phyloP scores from a whole-genome alignment of 2,329 filamentous ascomycete species.

The Monilinia polystroma region DNA sequence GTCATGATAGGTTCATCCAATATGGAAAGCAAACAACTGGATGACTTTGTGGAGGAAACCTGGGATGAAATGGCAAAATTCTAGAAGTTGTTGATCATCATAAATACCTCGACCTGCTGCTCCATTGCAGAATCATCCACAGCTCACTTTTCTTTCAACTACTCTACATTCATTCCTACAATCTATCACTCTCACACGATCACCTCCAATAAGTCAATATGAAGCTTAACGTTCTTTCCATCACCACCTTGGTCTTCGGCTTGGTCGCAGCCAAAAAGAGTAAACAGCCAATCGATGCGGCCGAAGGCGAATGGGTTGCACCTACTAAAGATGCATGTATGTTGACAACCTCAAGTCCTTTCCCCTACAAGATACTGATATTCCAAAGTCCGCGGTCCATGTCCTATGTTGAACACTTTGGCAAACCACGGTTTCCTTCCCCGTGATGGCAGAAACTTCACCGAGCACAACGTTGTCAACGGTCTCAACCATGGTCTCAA shows the following conservation, averaged over 20 bases:
- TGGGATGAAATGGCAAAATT: not conserved
- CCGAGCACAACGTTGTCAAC: constrained; percentile 39
- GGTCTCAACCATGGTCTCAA: constrained; percentile 46
- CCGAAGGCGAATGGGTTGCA: constrained; percentile 4
- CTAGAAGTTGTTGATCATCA: not conserved
- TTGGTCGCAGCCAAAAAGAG: not conserved
- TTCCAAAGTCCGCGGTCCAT: constrained; percentile 39
- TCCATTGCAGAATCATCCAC: not conserved
- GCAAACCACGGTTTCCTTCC: constrained; percentile 48
- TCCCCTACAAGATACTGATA: constrained; percentile 15
- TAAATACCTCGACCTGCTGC: constrained; percentile 5
- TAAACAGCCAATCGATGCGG: not conserved
- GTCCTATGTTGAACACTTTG: constrained; percentile 47
- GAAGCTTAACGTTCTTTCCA: constrained; percentile 6
- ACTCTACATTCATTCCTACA: not conserved
- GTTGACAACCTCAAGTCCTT: not conserved
- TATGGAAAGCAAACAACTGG: not conserved
- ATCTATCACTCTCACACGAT: not conserved
- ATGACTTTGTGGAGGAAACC: not conserved
- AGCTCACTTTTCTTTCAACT: not conserved
- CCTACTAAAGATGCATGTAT: constrained; percentile 5
- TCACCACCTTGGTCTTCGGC: not conserved
- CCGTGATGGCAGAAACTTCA: constrained; percentile 44
- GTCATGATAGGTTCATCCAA: constrained; percentile 2
- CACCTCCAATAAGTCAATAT: not conserved